Evolutionary conservation across 805 yeast genomes (phyloP), one percentile per base, ranked within the genome.

Genomic region (Myxozyma vanderwaltii): DNA sequence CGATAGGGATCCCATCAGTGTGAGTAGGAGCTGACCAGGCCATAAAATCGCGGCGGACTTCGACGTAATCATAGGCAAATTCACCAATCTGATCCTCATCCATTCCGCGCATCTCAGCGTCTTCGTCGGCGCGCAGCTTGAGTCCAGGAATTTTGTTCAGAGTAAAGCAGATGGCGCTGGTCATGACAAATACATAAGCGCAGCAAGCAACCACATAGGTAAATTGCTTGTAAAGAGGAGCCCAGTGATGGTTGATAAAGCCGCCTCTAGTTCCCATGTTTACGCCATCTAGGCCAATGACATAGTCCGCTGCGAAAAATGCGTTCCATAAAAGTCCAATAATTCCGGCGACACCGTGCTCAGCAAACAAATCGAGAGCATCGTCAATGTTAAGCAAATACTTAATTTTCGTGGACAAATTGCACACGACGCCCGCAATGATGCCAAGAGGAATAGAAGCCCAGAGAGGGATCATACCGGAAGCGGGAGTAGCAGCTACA

Each of bases 51-150:
- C 98, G 83, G 75, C 98, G 84, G 13, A 92, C 95, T 77, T 92
- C 99, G 58, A 92, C 97, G 71, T 91, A 92, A 74, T 92, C 98
- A 73, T 92, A 92, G n/a, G 98, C 98, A 75, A 91, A 92, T 75
- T 92, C 99, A 52, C 98, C 99, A 67, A 92, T 89, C 76, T 92
- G 97, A 75, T 90, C 96, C 73, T 91, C 97, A 73, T 92, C 99
- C 77, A 91, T 82, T 58, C 99, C 99, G 33, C 79, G 78, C 64
- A 86, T 89, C 74, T 92, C 99, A 23, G 86, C 96, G 35, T 86
- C 85, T 72, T 88, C 95, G 63, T 83, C 80, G 4, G 90, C 90
- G 70, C 97, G 82, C 69, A 94, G 77, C 52, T 85, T 79, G 68
- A 89, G 81, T 15, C 91, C 91, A 5, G 98, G 99, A 31, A 90